Percentiles rank a stretch among this genome's conserved stretches.
Evolutionary conservation across 1,284 basidiomycete species (phyloP).

Genomic region (Pseudozyma hubeiensis): DNA sequence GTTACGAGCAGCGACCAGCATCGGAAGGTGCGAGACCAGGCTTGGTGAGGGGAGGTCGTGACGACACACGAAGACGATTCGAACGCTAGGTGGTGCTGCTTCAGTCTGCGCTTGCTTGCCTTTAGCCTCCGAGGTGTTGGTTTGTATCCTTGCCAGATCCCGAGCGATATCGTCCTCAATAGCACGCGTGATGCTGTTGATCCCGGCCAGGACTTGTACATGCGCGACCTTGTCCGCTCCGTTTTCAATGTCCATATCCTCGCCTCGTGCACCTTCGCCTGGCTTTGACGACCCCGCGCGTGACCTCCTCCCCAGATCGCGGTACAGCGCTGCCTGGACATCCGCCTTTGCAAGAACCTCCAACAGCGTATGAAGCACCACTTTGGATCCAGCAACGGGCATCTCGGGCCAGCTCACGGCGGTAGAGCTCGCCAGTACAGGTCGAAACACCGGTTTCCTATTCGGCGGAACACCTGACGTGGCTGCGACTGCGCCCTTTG

Average conservation of each 20-base stretch:
- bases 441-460: conserved; percentile 44
- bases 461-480: conserved; percentile 21
- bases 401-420: conserved; percentile 49
- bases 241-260: conserved; percentile 9
- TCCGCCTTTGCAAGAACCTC: conserved; percentile 26
- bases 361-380: conserved; percentile 45
- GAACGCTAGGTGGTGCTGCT: conserved; percentile 2
- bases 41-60: conserved; percentile 30
- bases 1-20: conserved; percentile 37
- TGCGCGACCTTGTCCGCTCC: neutral
- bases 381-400: conserved; percentile 41
- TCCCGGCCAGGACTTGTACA: conserved; percentile 30
- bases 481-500: neutral
- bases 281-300: neutral
- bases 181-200: conserved; percentile 45
- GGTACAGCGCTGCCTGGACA: conserved; percentile 12
- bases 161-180: conserved; percentile 29
- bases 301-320: conserved; percentile 22
- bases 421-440: conserved; percentile 46
- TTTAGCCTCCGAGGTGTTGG: neutral
- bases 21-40: conserved; percentile 42
- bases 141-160: conserved; percentile 10
- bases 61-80: conserved; percentile 46
- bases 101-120: conserved; percentile 1
- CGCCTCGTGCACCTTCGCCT: no score